phyloP scores from a whole-genome alignment of 1,284 basidiomycete genomes.

The Hymenochaete sp. region DNA sequence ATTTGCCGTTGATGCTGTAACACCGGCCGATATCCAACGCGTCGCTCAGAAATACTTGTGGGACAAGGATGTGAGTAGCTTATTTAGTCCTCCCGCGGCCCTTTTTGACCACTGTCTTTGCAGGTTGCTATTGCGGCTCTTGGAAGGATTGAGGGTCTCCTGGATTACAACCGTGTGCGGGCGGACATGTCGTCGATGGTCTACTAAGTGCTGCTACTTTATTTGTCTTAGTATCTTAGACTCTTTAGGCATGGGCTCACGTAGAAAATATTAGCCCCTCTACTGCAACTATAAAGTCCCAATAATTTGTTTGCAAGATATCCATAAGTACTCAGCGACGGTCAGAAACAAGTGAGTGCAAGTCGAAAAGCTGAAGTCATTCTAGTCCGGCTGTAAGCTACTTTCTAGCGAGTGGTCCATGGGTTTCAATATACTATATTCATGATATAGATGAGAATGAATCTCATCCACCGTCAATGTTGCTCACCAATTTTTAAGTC shows the following conservation, averaged over 20 bases:
- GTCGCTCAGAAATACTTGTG: conserved; percentile 96
- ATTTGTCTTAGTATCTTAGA: neutral
- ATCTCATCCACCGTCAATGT: too few species aligned
- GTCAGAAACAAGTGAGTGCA: too few species aligned
- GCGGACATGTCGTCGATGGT: conserved; percentile 73
- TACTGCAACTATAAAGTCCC: too few species aligned
- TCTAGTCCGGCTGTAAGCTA: too few species aligned
- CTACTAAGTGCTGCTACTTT: conserved; percentile 39
- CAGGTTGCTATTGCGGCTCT: conserved; percentile 77
- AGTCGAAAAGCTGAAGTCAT: too few species aligned
- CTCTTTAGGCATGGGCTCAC: neutral
- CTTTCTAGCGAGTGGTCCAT: too few species aligned
- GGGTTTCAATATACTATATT: too few species aligned
- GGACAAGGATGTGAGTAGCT: conserved; percentile 79
- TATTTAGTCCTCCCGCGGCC: conserved; percentile 16
- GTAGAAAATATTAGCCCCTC: neutral
- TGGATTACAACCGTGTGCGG: conserved; percentile 78
- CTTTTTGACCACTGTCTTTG: conserved; percentile 18
- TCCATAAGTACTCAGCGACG: too few species aligned
- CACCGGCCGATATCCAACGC: conserved; percentile 83
- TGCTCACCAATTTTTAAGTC: too few species aligned
- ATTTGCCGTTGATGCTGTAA: conserved; percentile 84
- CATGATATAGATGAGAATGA: too few species aligned
- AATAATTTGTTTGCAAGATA: too few species aligned
- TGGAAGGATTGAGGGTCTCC: conserved; percentile 82